Evolutionary conservation across 306 rosid species (phyloP).

Genomic region (Gynostemma pentaphyllum): DNA sequence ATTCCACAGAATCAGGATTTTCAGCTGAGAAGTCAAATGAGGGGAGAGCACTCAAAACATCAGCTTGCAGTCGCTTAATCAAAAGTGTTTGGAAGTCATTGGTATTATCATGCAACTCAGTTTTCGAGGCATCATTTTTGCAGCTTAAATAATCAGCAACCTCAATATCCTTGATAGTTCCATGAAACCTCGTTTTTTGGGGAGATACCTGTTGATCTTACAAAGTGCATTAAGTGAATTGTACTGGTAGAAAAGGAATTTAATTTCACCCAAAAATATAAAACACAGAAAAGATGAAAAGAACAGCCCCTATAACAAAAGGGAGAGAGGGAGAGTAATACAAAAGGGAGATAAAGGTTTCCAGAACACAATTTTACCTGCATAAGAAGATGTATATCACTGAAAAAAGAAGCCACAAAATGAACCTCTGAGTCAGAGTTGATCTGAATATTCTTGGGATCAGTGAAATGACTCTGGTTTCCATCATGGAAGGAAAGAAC

Average conservation of each 20-base stretch:
- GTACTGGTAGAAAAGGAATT: not conserved
- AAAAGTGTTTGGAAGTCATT: conserved; percentile 25
- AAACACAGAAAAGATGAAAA: not conserved
- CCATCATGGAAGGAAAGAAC: conserved; percentile 52
- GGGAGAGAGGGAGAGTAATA: conserved; percentile 7
- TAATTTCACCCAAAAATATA: too few species aligned
- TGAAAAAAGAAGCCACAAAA: conserved; percentile 56
- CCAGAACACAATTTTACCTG: conserved; percentile 44
- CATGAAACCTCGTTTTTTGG: conserved; percentile 44
- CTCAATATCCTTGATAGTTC: conserved; percentile 45
- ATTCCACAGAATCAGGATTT: conserved; percentile 26
- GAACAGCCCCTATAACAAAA: not conserved
- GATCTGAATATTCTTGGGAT: conserved; percentile 17
- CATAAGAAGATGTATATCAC: conserved; percentile 37
- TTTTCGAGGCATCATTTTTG: conserved; percentile 22
- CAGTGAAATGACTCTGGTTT: conserved; percentile 21
- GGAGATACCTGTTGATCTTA: conserved; percentile 52
- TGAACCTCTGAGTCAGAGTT: conserved; percentile 26
- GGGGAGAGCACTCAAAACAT: conserved; percentile 62
- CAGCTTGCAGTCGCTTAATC: conserved; percentile 44
- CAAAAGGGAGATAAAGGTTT: conserved; percentile 3
- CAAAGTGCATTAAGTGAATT: conserved; percentile 24
- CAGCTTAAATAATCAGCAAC: conserved; percentile 41
- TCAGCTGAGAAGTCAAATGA: conserved; percentile 28
- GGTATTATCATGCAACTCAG: conserved; percentile 15